Base-by-base conservation (phyloP, 805 yeast genomes). In the Lipomyces lipofer region DNA sequence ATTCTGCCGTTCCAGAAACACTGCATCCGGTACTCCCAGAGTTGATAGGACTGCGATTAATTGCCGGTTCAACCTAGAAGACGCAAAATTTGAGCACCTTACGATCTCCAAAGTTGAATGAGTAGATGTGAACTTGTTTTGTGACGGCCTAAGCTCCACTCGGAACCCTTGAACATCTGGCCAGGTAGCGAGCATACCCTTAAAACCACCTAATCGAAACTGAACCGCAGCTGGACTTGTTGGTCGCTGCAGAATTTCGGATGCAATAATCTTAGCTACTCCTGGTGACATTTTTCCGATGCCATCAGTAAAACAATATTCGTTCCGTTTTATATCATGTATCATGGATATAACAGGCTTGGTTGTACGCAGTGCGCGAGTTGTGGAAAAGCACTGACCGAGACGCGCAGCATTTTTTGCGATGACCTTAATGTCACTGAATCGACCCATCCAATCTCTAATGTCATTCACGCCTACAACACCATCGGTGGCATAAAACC, bases 301-400 rank as follows among this genome's bases (percentile, higher is more conserved):
- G 15, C 51, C 51, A 30, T 51, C 55, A 12, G 55, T 51, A 40
- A 51, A 51, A 21, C 51, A 45, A 15, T 22, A 30, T 17, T 28
- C 35, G 17, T 40, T 38, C 10, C 42, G 28, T 15, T 10, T 19
- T 24, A 52, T 49, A 36, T 54, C 51, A 24, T 29, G 36, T 22
- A 46, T 30, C 12, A 60, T 17, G 29, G 30, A 89, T 84, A 66
- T 77, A 10, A 30, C 25, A n/a, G 49, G 49, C 13, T 33, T 30
- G 12, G 38, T 45, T 4, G 49, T 45, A 4, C 49, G 49, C 28
- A 45, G 40, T 8, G 49, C 49, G 7, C 49, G 39, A 7, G 49
- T 45, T 3, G 49, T 45, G 17, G 49, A 45, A 28, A 45, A 45
- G 24, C 49, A 45, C 24, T 45, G 49, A 15, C 49, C 49, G n/a